Evolutionary conservation across 2,329 filamentous ascomycete species (phyloP).

Genomic region (Clonostachys sp.): DNA sequence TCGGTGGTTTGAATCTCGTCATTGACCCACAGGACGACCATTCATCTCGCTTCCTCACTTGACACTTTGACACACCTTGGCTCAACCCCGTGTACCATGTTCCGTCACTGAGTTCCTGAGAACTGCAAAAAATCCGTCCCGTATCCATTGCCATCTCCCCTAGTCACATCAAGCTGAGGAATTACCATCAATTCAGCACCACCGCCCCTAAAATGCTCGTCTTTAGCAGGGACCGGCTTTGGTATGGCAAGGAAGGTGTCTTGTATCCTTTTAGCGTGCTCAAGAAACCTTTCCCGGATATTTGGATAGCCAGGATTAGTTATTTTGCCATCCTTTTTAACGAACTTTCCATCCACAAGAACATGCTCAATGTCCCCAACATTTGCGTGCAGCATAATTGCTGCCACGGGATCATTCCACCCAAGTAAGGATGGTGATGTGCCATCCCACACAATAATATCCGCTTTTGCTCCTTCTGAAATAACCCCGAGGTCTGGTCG

Average conservation of each 20-base stretch:
- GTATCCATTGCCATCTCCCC: constrained; percentile 2
- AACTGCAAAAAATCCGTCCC: constrained; percentile 1
- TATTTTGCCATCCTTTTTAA: constrained; percentile 37
- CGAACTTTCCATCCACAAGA: constrained; percentile 40
- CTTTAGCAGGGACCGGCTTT: constrained; percentile 1
- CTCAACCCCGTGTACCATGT: no score
- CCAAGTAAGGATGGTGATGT: constrained; percentile 43
- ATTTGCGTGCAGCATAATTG: constrained; percentile 49
- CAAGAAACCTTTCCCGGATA: constrained; percentile 1
- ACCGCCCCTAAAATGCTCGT: constrained; percentile 12
- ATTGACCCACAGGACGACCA: no score
- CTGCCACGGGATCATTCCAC: constrained; percentile 50
- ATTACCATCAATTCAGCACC: constrained; percentile 6
- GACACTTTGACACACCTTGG: no score
- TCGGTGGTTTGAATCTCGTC: no score
- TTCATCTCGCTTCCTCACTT: no score
- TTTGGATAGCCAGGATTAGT: constrained; percentile 10
- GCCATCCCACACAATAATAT: constrained; percentile 48
- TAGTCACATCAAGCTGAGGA: background rate
- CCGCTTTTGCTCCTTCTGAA: constrained; percentile 43
- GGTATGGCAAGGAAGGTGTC: background rate
- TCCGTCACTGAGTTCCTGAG: background rate
- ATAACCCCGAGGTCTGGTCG: constrained; percentile 46
- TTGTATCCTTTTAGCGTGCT: constrained; percentile 4
- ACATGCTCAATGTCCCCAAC: constrained; percentile 48